phyloP scores from a whole-genome alignment of 345 rosid genomes.

The Salix exigua region DNA sequence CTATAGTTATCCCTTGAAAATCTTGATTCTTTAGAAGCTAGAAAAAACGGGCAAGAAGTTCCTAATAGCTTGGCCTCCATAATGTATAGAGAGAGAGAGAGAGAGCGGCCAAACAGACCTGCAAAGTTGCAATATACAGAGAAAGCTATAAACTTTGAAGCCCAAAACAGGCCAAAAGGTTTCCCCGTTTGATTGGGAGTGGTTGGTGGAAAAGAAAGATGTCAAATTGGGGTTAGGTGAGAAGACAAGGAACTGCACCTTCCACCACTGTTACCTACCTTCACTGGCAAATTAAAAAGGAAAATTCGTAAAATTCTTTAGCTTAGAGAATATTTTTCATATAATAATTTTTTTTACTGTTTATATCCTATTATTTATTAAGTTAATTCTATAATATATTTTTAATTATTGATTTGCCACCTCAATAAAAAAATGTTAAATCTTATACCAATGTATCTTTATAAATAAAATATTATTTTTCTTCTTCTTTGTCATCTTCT shows the following conservation, averaged over 20 bases:
- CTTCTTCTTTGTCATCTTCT: too few relatives aligned
- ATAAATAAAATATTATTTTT: too few relatives aligned
- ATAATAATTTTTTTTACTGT: too few relatives aligned
- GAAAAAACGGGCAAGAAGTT: conserved; percentile 32
- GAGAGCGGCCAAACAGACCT: background rate
- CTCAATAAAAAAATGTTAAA: too few relatives aligned
- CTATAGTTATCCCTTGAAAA: conserved; percentile 15
- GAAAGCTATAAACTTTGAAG: background rate
- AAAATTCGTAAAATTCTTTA: too few relatives aligned
- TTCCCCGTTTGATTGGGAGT: background rate
- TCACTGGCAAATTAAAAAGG: too few relatives aligned
- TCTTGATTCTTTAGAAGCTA: conserved; percentile 19
- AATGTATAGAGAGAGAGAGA: conserved; percentile 8
- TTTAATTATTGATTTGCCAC: too few relatives aligned
- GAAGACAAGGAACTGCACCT: too few relatives aligned
- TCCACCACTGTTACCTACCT: background rate
- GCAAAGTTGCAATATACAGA: background rate
- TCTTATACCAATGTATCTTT: too few relatives aligned
- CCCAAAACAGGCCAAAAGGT: background rate
- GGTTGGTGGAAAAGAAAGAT: background rate
- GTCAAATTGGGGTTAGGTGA: background rate
- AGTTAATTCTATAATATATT: too few relatives aligned
- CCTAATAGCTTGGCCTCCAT: conserved; percentile 56
- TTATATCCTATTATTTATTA: too few relatives aligned
- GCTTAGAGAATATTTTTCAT: too few relatives aligned